A percentile compares a stretch with the other conserved stretches of the same genome.
These are phyloP conservation scores for Hypericum perforatum DNA, from an alignment of 345 rosid species.

Conservation along the genomic window DNA sequence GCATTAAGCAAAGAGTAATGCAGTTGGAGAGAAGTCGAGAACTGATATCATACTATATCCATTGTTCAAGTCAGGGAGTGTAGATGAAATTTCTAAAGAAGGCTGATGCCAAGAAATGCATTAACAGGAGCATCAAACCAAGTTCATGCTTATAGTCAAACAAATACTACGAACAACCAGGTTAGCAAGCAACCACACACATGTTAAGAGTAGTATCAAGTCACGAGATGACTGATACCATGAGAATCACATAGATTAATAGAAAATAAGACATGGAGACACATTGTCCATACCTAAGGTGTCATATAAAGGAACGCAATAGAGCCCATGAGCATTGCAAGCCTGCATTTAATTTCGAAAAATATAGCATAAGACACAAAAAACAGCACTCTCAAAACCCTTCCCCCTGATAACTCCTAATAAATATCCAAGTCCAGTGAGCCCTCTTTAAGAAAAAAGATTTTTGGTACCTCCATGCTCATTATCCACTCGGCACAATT, in stretches of 20 bases:
- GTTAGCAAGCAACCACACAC: conserved; percentile 1
- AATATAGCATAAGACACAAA: conserved; percentile 1
- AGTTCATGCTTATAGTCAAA: too few species aligned
- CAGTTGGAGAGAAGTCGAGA: background rate
- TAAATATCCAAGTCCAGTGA: background rate
- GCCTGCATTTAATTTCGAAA: conserved; percentile 46
- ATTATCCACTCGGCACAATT: conserved; percentile 87
- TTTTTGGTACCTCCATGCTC: conserved; percentile 77
- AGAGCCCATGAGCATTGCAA: conserved; percentile 95
- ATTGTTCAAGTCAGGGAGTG: background rate
- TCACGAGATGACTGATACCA: too few species aligned
- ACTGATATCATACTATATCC: background rate
- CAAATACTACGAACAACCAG: too few species aligned
- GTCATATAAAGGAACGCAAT: conserved; percentile 93
- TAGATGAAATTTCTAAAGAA: background rate
- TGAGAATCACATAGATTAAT: too few species aligned
- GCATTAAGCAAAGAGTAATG: conserved; percentile 5
- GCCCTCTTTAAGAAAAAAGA: conserved; percentile 1
- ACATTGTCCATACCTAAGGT: conserved; percentile 58
- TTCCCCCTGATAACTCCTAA: background rate
- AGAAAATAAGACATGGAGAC: too few species aligned
- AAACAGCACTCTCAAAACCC: background rate
- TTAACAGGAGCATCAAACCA: too few species aligned
- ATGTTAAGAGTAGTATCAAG: background rate
- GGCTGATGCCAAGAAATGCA: too few species aligned